Base-by-base conservation (phyloP, 2,329 filamentous ascomycete species). In the Phialophora tarda region DNA sequence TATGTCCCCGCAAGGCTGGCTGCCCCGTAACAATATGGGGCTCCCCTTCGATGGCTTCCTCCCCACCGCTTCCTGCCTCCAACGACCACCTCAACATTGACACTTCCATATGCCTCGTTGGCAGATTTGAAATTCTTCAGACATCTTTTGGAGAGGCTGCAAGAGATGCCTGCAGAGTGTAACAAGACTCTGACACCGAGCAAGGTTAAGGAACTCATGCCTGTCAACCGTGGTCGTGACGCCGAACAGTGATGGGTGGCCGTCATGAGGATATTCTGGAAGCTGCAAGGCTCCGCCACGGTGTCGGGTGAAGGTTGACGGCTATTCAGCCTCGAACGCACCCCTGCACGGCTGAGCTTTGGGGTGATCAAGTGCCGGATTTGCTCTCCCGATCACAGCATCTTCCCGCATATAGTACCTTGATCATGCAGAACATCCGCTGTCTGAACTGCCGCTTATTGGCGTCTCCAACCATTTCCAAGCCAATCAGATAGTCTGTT, bases 231-330 rank as follows among this genome's bases (percentile, higher is more conserved):
- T 53, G 23, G 14, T 28, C 48, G 21, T 53, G 21, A 26, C 6
- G 48, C 11, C 48, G 21, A 53, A 26, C 23, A 26, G 4, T 24
- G 23, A 8, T 28, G 23, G 7, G 48, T 21, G 21, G 41, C 17
- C n/a, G 24, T 26, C 14, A 51, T 50, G 24, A 28, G 10, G n/a
- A 21, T 23, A 24, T 32, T 23, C 14, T 34, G 4, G 47, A 28
- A 34, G 44, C 59, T 60, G 59, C 59, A 61, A 61, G 59, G 59
- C 59, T 61, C 44, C 47, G 59, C 10, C 10, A n/a, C n/a, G 23
- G 28, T 41, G 59, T n/a, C 8, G 30, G 23, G 41, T 23, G n/a
- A 53, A 38, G 23, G 6, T 28, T 38, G 30, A 32, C 30, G 30
- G 30, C 23, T 26, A 26, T 34, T 17, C 23, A 41, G 34, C 47